These are phyloP conservation scores for Gossypium mustelinum DNA, from an alignment of 345 rosid species.

Conservation along the genomic window DNA sequence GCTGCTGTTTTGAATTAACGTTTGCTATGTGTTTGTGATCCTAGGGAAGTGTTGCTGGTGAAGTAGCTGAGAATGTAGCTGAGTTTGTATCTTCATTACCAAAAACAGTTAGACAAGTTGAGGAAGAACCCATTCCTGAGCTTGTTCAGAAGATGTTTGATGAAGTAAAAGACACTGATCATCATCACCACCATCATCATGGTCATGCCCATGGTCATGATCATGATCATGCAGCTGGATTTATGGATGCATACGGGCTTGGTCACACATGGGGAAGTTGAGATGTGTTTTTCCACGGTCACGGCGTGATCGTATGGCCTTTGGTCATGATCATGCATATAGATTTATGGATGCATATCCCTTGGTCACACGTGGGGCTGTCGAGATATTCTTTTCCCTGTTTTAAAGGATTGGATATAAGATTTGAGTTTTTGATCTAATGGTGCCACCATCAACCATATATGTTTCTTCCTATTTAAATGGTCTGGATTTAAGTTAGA, in stretches of 20 bases:
- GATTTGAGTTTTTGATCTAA: too few relatives aligned
- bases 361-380: too few relatives aligned
- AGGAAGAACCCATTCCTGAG: conserved; percentile 46
- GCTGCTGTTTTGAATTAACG: background rate
- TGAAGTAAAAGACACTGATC: conserved; percentile 49
- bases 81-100: conserved; percentile 64
- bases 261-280: conserved; percentile 52
- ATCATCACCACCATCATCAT: conserved; percentile 31
- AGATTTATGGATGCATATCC: too few relatives aligned
- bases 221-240: conserved; percentile 24
- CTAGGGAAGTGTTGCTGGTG: conserved; percentile 61
- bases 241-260: conserved; percentile 43
- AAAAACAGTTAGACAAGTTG: conserved; percentile 39
- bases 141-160: conserved; percentile 43
- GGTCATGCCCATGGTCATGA: conserved; percentile 23
- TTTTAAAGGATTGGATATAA: too few relatives aligned
- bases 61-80: conserved; percentile 51
- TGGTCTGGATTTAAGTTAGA: background rate
- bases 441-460: conserved; percentile 8
- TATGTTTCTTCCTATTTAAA: conserved; percentile 1
- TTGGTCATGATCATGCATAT: too few relatives aligned
- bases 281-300: conserved; percentile 5
- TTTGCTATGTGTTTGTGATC: conserved; percentile 15
- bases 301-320: too few relatives aligned
- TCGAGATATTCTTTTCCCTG: too few relatives aligned